Percentiles rank a stretch among this genome's conserved stretches.
phyloP scores from a whole-genome alignment of 108 stramenopile species.

The Seminavis robusta region DNA sequence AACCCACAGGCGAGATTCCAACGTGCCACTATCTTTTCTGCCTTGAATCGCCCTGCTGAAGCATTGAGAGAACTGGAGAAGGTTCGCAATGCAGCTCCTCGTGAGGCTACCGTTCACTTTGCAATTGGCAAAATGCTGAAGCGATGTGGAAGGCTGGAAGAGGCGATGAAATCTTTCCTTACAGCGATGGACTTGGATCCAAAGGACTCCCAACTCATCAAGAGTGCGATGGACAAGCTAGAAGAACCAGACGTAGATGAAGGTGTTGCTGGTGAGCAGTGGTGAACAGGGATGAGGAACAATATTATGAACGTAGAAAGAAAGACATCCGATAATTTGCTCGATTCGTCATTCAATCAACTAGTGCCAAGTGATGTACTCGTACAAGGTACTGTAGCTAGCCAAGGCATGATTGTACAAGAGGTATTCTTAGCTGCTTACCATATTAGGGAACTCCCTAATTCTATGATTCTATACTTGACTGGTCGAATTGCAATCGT shows the following conservation, averaged over 20 bases:
- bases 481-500: too few relatives aligned
- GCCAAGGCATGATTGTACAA: too few relatives aligned
- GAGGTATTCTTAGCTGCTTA: too few relatives aligned
- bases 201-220: constrained; percentile 94
- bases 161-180: constrained; percentile 91
- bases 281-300: too few relatives aligned
- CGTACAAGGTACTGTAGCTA: too few relatives aligned
- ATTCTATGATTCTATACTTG: too few relatives aligned
- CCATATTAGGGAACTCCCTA: too few relatives aligned
- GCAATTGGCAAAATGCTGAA: constrained; percentile 95
- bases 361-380: too few relatives aligned
- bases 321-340: too few relatives aligned
- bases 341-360: too few relatives aligned
- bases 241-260: constrained; percentile 89
- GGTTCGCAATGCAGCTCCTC: constrained; percentile 89
- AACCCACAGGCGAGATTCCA: constrained; percentile 98
- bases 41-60: constrained; percentile 84
- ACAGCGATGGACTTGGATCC: constrained; percentile 95
- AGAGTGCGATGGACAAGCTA: constrained; percentile 84
- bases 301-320: too few relatives aligned
- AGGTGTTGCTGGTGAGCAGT: too few relatives aligned
- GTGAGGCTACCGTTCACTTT: constrained; percentile 93
- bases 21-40: constrained; percentile 87
- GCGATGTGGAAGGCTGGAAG: constrained; percentile 80
- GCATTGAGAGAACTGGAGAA: constrained; percentile 87